A percentile compares a stretch with the other conserved stretches of the same genome.
Evolutionary conservation across 345 rosid species (phyloP).

Genomic region (Psidium friedrichsthalianum): DNA sequence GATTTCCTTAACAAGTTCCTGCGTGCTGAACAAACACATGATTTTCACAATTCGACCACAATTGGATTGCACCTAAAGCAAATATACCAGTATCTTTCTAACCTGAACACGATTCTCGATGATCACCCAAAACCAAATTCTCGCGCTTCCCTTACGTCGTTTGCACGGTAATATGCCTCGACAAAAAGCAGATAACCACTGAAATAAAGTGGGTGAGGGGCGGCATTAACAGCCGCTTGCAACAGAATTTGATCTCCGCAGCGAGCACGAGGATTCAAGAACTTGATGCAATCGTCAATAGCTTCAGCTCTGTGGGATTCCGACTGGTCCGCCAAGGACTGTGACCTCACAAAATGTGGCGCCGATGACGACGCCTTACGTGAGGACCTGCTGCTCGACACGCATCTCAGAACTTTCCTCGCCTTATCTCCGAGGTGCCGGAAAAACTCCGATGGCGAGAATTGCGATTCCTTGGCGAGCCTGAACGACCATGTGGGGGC

Average conservation of each 20-base stretch:
- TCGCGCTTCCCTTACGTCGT: neutral
- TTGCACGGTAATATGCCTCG: neutral
- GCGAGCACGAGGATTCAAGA: conserved; percentile 66
- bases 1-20: neutral
- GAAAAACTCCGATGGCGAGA: conserved; percentile 36
- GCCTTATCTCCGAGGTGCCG: conserved; percentile 46
- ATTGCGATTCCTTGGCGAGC: conserved; percentile 17
- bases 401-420: conserved; percentile 34
- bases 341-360: conserved; percentile 42
- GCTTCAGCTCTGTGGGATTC: conserved; percentile 87
- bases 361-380: conserved; percentile 41
- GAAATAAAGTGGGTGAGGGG: neutral
- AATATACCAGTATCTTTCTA: neutral
- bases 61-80: neutral
- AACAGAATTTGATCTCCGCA: conserved; percentile 63
- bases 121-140: neutral
- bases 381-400: conserved; percentile 32
- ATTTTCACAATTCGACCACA: neutral
- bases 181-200: neutral
- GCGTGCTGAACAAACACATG: neutral
- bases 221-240: conserved; percentile 33
- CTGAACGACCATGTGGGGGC: conserved; percentile 38
- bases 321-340: conserved; percentile 54
- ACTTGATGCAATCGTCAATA: conserved; percentile 83
- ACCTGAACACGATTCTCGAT: neutral